Conservation (phyloP, 106 monocot species). For the Apostasia shenzhenica region DNA sequence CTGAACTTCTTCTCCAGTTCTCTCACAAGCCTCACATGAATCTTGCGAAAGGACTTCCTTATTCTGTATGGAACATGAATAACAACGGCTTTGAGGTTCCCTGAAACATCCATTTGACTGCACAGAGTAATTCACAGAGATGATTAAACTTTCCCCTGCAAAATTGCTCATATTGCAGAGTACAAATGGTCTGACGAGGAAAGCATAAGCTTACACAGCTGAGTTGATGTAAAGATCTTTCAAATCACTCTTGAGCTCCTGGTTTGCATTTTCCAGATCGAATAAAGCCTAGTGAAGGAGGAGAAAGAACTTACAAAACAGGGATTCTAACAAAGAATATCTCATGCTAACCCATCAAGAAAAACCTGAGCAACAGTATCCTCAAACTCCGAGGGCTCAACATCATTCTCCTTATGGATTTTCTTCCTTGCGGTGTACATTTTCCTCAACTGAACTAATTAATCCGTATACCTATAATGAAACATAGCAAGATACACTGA, state of each 20-base stretch:
- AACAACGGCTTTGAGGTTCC: slow-evolving; percentile 69
- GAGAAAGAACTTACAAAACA: background rate
- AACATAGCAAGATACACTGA: background rate
- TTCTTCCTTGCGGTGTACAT: slow-evolving; percentile 23
- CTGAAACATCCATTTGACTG: slow-evolving; percentile 71
- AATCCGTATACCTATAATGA: background rate
- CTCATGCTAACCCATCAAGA: background rate
- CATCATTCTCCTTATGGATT: slow-evolving; percentile 22
- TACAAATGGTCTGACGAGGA: background rate
- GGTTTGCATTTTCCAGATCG: slow-evolving; percentile 81
- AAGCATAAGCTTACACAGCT: slow-evolving; percentile 40
- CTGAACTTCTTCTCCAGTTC: slow-evolving; percentile 98
- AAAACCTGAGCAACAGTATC: slow-evolving; percentile 19
- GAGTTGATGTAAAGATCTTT: slow-evolving; percentile 88
- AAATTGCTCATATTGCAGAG: background rate
- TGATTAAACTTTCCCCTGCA: no score
- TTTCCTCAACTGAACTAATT: background rate
- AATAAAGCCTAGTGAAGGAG: slow-evolving; percentile 48
- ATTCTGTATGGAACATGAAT: slow-evolving; percentile 82
- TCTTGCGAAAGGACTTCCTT: slow-evolving; percentile 73
- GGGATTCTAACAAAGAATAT: background rate
- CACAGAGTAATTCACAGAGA: background rate
- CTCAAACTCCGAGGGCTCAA: slow-evolving; percentile 19
- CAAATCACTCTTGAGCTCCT: slow-evolving; percentile 85
- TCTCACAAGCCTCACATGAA: slow-evolving; percentile 86